Percentiles rank a stretch among this genome's conserved stretches.
phyloP scores from a whole-genome alignment of 129 eudicot species.

The Centaurea solstitialis region DNA sequence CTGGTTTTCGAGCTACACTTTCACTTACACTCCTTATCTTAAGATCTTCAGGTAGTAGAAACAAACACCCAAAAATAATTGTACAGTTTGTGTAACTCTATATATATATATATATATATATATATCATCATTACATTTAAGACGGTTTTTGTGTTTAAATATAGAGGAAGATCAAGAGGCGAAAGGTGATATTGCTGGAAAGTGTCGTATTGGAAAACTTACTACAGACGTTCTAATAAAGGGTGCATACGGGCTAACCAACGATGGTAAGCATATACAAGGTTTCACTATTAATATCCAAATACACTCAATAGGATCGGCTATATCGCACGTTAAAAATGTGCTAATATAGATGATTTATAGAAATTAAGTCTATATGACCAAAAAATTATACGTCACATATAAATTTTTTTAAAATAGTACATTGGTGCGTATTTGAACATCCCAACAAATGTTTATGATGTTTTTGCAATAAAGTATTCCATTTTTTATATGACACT shows the following conservation, averaged over 20 bases:
- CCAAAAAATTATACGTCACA: background rate
- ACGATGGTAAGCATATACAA: constrained; percentile 50
- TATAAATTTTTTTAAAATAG: no score
- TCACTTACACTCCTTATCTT: constrained; percentile 41
- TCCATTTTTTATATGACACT: background rate
- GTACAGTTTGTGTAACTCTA: background rate
- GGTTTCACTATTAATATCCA: background rate
- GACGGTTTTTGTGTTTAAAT: background rate
- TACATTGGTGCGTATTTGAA: background rate
- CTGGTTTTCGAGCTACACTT: constrained; percentile 59
- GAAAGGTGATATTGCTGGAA: constrained; percentile 53
- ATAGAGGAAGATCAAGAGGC: constrained; percentile 74
- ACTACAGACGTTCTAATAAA: constrained; percentile 43
- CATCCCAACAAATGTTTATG: background rate
- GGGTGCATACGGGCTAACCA: constrained; percentile 62
- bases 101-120: background rate
- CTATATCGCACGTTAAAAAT: background rate
- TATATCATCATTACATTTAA: background rate
- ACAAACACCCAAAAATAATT: background rate
- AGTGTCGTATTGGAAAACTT: constrained; percentile 47
- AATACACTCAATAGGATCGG: no score
- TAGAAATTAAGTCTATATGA: no score
- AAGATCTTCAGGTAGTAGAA: constrained; percentile 47
- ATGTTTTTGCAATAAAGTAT: background rate
- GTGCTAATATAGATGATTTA: no score